phyloP scores from a whole-genome alignment of 2,329 filamentous ascomycete genomes.

The Calonectria honghensis region DNA sequence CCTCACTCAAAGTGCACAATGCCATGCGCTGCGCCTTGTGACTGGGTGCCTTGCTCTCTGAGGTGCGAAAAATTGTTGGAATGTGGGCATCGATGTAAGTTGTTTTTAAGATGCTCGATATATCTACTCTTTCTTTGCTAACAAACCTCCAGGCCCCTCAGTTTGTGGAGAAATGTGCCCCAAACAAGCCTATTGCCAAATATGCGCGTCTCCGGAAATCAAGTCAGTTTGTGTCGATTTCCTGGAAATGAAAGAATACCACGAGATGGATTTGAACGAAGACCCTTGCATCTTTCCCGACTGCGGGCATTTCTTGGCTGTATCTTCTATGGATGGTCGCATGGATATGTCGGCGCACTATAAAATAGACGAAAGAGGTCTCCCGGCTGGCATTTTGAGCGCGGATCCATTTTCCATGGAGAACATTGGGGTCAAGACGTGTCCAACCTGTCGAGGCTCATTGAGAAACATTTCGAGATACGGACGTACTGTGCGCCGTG shows the following conservation, averaged over 20 bases:
- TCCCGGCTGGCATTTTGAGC: background rate
- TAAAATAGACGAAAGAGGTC: background rate
- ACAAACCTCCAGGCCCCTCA: background rate
- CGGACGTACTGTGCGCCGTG: slow-evolving; percentile 8
- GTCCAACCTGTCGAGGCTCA: slow-evolving; percentile 8
- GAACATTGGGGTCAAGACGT: slow-evolving; percentile 1
- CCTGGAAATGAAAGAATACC: slow-evolving; percentile 72
- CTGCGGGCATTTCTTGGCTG: slow-evolving; percentile 61
- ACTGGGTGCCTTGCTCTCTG: slow-evolving; percentile 78
- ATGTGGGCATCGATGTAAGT: slow-evolving; percentile 15
- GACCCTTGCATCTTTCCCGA: slow-evolving; percentile 77
- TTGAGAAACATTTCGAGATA: slow-evolving; percentile 17
- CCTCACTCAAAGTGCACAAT: slow-evolving; percentile 70
- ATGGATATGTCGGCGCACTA: slow-evolving; percentile 10
- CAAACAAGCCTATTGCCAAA: background rate
- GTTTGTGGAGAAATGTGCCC: slow-evolving; percentile 15
- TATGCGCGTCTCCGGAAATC: slow-evolving; percentile 57
- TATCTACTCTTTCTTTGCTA: background rate
- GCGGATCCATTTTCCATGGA: slow-evolving; percentile 2
- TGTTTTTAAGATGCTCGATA: too few species aligned
- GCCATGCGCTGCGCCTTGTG: slow-evolving; percentile 80
- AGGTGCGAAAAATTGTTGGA: slow-evolving; percentile 2
- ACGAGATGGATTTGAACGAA: slow-evolving; percentile 74
- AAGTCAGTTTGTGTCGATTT: slow-evolving; percentile 73
- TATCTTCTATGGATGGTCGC: slow-evolving; percentile 10